Conservation (phyloP, 768 basidiomycete genomes). For the Wakefieldia striispora region DNA sequence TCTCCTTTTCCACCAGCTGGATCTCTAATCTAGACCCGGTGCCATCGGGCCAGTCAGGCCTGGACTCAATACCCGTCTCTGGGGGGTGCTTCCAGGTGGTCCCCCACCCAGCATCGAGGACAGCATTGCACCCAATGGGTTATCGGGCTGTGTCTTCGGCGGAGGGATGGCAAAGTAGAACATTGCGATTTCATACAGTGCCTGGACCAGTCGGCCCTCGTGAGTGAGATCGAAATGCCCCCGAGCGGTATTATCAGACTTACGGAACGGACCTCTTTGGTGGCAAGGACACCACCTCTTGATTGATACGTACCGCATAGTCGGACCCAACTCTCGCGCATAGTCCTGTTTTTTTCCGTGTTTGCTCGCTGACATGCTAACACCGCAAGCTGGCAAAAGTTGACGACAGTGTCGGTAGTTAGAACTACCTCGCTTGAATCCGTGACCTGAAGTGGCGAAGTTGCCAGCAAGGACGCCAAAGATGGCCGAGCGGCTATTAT, state of each 20-base stretch:
- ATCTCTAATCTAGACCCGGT: conserved; percentile 29
- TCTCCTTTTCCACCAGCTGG: not conserved
- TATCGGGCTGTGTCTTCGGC: conserved; percentile 65
- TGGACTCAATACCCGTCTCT: conserved; percentile 28
- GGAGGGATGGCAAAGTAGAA: conserved; percentile 88
- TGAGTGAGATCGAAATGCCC: not conserved
- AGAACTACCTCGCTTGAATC: conserved; percentile 62
- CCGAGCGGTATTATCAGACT: conserved; percentile 22
- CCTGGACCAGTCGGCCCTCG: conserved; percentile 37
- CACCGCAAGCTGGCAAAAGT: conserved; percentile 89
- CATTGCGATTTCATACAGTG: conserved; percentile 62
- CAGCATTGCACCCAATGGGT: conserved; percentile 87
- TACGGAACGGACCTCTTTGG: conserved; percentile 64
- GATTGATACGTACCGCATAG: conserved; percentile 83
- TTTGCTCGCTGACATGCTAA: conserved; percentile 85
- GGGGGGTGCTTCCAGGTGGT: conserved; percentile 30
- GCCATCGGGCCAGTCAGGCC: conserved; percentile 24
- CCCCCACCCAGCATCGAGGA: conserved; percentile 85
- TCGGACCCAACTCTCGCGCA: conserved; percentile 81
- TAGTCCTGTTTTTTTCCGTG: conserved; percentile 72
- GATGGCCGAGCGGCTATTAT: conserved; percentile 49
- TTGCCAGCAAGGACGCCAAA: conserved; percentile 39
- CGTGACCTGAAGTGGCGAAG: conserved; percentile 44
- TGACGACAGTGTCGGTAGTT: conserved; percentile 74
- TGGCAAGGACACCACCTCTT: conserved; percentile 58